Evolutionary conservation across 2,329 filamentous ascomycete genomes (phyloP).

Genomic region (Chaetomium strumarium): DNA sequence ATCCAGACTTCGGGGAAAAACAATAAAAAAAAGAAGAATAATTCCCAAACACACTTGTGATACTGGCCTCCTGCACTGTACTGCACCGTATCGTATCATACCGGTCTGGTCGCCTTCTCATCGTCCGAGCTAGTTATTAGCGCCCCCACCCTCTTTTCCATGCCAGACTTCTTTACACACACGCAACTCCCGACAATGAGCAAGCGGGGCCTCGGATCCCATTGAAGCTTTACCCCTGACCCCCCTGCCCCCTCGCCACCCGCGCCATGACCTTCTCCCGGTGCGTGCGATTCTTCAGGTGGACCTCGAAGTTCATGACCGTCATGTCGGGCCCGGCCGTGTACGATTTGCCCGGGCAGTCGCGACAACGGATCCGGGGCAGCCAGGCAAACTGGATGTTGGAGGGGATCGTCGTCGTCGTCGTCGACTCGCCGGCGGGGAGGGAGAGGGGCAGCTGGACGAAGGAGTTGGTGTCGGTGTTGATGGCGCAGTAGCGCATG

Average conservation of each 20-base stretch:
- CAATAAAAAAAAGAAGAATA: too few species aligned
- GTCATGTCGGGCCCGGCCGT: constrained; percentile 81
- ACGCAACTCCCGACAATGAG: too few species aligned
- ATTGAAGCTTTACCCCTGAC: background rate
- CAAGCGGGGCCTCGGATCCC: too few species aligned
- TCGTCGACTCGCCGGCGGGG: constrained; percentile 37
- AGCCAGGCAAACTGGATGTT: constrained; percentile 75
- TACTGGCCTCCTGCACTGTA: too few species aligned
- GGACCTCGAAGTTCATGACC: constrained; percentile 86
- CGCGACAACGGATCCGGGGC: constrained; percentile 82
- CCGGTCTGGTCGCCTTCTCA: too few species aligned
- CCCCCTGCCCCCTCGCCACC: constrained; percentile 1
- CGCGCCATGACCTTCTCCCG: constrained; percentile 58
- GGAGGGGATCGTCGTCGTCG: constrained; percentile 54
- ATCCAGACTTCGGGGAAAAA: too few species aligned
- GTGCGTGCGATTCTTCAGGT: constrained; percentile 80
- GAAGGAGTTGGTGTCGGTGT: constrained; percentile 62
- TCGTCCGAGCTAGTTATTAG: too few species aligned
- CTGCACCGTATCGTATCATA: too few species aligned
- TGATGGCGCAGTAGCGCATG: constrained; percentile 85
- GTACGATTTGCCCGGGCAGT: constrained; percentile 92
- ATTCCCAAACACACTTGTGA: too few species aligned
- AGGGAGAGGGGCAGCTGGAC: constrained; percentile 39
- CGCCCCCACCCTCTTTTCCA: too few species aligned
- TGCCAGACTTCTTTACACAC: too few species aligned